Conservation (phyloP, 139 green algal species). For the Tetraselmis striata region DNA sequence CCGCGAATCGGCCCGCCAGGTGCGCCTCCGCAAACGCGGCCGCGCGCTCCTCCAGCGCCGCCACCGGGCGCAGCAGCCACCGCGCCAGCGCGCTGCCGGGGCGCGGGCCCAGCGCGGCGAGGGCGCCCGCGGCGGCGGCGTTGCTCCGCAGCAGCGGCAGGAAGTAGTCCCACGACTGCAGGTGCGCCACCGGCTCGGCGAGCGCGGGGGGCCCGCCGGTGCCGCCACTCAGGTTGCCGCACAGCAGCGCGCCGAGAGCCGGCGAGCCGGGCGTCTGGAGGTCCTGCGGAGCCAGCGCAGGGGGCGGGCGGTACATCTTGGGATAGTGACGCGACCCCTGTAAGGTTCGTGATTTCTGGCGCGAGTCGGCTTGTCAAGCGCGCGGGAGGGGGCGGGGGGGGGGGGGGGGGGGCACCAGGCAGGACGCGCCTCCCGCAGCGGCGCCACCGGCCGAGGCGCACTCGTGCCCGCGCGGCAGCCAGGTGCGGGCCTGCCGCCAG, state of each 20-base stretch:
- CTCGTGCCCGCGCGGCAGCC: background rate
- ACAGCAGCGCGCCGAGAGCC: background rate
- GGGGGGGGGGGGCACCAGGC: no score
- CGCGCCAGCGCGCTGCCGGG: background rate
- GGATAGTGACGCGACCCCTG: no score
- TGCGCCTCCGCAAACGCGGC: background rate
- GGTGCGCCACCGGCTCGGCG: background rate
- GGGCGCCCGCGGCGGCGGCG: background rate
- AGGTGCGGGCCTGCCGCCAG: background rate
- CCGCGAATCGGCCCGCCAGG: background rate
- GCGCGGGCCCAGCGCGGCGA: background rate
- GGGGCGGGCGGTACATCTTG: background rate
- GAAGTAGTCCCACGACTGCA: slow-evolving; percentile 5
- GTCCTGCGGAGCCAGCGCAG: background rate
- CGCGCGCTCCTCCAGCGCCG: background rate
- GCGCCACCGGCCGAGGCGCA: no score
- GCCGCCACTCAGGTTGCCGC: background rate
- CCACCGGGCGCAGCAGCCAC: background rate
- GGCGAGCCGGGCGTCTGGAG: background rate
- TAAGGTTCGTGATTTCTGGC: no score
- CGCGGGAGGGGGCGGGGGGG: no score
- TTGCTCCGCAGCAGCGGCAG: background rate
- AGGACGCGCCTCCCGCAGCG: no score
- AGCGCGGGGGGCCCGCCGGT: background rate
- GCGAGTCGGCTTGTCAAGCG: no score